Percentiles rank a stretch among this genome's conserved stretches.
Conservation (phyloP, 1,139 yeast genomes). For the Yamadazyma mexicana region DNA sequence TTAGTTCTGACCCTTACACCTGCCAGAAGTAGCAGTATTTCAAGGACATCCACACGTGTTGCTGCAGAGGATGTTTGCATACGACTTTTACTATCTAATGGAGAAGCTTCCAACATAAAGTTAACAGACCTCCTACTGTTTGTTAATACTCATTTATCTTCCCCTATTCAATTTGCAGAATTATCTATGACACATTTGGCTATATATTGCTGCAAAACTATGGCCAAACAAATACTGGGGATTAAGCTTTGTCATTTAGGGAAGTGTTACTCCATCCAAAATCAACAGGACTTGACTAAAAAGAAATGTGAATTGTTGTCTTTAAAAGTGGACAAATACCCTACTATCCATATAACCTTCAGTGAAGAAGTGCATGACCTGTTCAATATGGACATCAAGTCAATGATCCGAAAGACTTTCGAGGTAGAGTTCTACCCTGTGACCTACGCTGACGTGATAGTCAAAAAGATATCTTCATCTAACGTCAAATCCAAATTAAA, state of each 20-base stretch:
- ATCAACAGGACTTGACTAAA: slow-evolving; percentile 8
- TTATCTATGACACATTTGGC: slow-evolving; percentile 22
- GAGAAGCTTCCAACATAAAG: slow-evolving; percentile 2
- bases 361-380: not conserved
- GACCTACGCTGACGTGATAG: slow-evolving; percentile 16
- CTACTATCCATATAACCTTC: slow-evolving; percentile 13
- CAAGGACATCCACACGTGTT: not conserved
- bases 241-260: slow-evolving; percentile 23
- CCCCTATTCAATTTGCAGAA: slow-evolving; percentile 4
- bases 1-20: too few relatives aligned
- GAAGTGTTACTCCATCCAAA: slow-evolving; percentile 15
- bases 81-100: slow-evolving; percentile 8
- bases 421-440: slow-evolving; percentile 10
- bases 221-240: slow-evolving; percentile 12
- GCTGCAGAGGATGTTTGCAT: not conserved
- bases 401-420: slow-evolving; percentile 5
- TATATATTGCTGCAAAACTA: slow-evolving; percentile 17
- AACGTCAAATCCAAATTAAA: not conserved
- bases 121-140: slow-evolving; percentile 6
- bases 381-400: not conserved
- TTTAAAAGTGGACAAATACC: slow-evolving; percentile 12
- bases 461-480: slow-evolving; percentile 6
- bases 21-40: slow-evolving; percentile 8
- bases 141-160: slow-evolving; percentile 1
- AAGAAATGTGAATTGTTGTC: slow-evolving; percentile 1